A percentile compares a stretch with the other conserved stretches of the same genome.
These are phyloP conservation scores for Exidia glandulosa DNA, from an alignment of 768 basidiomycete species.

Conservation along the genomic window DNA sequence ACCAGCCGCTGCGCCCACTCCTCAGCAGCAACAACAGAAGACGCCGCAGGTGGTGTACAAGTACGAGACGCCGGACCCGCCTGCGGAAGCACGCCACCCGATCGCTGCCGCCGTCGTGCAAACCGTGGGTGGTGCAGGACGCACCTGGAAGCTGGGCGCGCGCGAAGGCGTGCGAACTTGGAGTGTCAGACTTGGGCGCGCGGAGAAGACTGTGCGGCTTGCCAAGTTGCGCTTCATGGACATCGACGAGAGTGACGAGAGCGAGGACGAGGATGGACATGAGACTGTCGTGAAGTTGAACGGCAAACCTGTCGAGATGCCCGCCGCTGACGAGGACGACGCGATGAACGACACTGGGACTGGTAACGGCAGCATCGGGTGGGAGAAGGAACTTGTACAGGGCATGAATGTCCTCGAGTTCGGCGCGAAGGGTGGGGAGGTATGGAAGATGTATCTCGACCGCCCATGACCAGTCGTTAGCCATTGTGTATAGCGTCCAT, in stretches of 20 bases:
- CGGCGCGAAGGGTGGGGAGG: slow-evolving; percentile 55
- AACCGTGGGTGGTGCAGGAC: slow-evolving; percentile 21
- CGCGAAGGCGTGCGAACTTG: slow-evolving; percentile 65
- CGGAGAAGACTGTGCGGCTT: slow-evolving; percentile 47
- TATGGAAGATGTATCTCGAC: slow-evolving; percentile 63
- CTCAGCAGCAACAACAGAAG: slow-evolving; percentile 23
- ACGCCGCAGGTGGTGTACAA: slow-evolving; percentile 12
- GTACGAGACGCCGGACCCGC: slow-evolving; percentile 33
- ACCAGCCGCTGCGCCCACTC: slow-evolving; percentile 14
- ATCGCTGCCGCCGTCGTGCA: slow-evolving; percentile 14
- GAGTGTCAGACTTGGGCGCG: slow-evolving; percentile 49
- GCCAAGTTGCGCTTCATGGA: slow-evolving; percentile 28
- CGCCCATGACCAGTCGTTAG: slow-evolving; percentile 13
- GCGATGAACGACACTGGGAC: too few species aligned
- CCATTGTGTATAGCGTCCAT: neutral
- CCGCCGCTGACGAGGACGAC: slow-evolving; percentile 32
- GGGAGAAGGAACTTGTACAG: slow-evolving; percentile 48
- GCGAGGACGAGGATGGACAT: slow-evolving; percentile 7
- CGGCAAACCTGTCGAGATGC: slow-evolving; percentile 16
- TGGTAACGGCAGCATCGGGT: too few species aligned
- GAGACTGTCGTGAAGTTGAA: slow-evolving; percentile 1
- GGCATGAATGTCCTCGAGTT: slow-evolving; percentile 61
- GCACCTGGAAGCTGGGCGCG: slow-evolving; percentile 48
- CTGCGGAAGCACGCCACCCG: slow-evolving; percentile 37
- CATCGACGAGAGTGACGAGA: slow-evolving; percentile 1